These are phyloP conservation scores for Salvia sclarea DNA, from an alignment of 305 asterid species.

Conservation along the genomic window DNA sequence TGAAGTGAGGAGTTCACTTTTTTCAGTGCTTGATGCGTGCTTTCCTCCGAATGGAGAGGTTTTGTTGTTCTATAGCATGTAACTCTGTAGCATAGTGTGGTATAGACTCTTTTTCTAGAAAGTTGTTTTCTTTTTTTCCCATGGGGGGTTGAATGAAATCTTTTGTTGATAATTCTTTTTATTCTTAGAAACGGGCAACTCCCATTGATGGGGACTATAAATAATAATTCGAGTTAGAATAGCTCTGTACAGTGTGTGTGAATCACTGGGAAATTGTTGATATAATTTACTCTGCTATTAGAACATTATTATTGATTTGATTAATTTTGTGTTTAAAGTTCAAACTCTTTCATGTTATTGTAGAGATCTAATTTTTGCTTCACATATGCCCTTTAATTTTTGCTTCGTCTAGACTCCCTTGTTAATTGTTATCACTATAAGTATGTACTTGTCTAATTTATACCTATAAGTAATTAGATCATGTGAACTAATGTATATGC, in stretches of 20 bases:
- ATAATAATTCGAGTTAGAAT: constrained; percentile 24
- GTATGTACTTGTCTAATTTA: no score
- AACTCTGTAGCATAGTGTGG: constrained; percentile 45
- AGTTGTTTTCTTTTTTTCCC: not conserved
- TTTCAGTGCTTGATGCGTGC: constrained; percentile 33
- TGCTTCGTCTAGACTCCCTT: no score
- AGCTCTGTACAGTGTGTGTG: not conserved
- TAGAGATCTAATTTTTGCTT: not conserved
- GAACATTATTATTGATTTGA: not conserved
- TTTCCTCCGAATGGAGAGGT: constrained; percentile 35
- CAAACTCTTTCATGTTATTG: not conserved
- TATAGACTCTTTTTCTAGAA: constrained; percentile 26
- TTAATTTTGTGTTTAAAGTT: no score
- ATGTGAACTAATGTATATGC: no score
- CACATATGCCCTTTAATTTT: no score
- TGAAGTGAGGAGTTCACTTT: constrained; percentile 26
- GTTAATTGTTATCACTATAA: no score
- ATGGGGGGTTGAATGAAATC: constrained; percentile 4
- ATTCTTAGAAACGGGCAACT: constrained; percentile 31
- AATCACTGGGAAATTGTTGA: not conserved
- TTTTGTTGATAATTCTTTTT: constrained; percentile 38
- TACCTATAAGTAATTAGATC: no score
- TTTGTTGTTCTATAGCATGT: constrained; percentile 37
- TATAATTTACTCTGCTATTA: not conserved
- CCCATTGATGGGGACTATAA: constrained; percentile 28